Base-by-base conservation (phyloP, 805 yeast species). In the Sugiyamaella marilandica region DNA sequence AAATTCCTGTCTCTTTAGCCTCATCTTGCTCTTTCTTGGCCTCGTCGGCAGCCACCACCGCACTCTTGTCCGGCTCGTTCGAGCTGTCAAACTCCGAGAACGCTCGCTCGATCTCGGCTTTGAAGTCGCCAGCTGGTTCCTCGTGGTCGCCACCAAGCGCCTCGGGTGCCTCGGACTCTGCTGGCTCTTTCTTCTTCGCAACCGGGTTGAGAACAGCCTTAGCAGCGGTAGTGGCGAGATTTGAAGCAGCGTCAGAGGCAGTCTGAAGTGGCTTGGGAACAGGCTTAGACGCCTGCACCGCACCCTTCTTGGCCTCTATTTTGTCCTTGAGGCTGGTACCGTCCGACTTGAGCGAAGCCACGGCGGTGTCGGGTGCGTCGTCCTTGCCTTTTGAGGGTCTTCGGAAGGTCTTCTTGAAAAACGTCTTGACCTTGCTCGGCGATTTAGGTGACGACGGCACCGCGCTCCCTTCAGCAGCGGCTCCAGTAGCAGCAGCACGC, bases 191-290 rank as follows among this genome's bases (percentile, higher is more conserved):
- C 19, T 16, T 19, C 43, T 39, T 19, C 11, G 39, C 45, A 52
- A 41, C 32, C 13, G 47, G 14, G 29, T 18, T 52, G 31, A 34
- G 24, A 2, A 41, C 51, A 7, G 55, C 51, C 19, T 41, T 41
- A 14, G 55, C 52, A 39, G 56, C 51, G 19, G 51, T 47, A 10
- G 48, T 33, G n/a, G 54, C 59, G 9, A 53, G 33, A 7, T 31
- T 50, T 32, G 53, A 31, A 44, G 43, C 49, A 18, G n/a, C 45
- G 50, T 55, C 55, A 26, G 59, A 50, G 19, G 56, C 53, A 2
- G 58, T 55, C 44, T 32, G 52, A 19, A 50, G 33, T 5, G 53
- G 55, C 45, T 45, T 50, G 21, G 53, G 44, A 32, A 52, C 29
- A 11, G 55, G 18, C 41, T 33, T 24, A 16, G 43, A 36, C 13